Conservation (phyloP, 2,329 filamentous ascomycete genomes). For the Colletotrichum simmondsii region DNA sequence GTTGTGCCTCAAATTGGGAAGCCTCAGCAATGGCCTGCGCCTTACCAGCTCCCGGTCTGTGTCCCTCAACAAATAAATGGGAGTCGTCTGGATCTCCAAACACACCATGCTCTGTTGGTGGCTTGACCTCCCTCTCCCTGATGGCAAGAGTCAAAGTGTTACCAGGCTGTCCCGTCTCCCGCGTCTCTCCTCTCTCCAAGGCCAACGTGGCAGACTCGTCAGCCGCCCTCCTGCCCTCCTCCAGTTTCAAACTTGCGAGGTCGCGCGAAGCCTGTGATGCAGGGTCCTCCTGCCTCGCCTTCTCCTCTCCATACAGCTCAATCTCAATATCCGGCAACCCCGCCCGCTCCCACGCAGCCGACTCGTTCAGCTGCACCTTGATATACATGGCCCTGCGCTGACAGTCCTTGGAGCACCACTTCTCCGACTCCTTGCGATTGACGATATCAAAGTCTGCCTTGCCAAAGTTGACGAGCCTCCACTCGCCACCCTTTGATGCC, state of each 20-base stretch:
- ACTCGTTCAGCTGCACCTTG: constrained; percentile 87
- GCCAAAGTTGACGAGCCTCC: constrained; percentile 70
- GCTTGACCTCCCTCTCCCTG: constrained; percentile 59
- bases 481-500: constrained; percentile 69
- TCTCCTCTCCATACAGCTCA: constrained; percentile 75
- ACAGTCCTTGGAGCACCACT: constrained; percentile 88
- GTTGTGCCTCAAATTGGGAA: constrained; percentile 25
- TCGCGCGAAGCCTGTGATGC: constrained; percentile 48
- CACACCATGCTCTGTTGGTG: constrained; percentile 40
- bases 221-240: constrained; percentile 53
- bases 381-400: constrained; percentile 84
- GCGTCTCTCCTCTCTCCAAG: constrained; percentile 57
- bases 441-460: constrained; percentile 74
- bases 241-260: constrained; percentile 55
- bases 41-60: constrained; percentile 44
- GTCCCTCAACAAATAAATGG: constrained; percentile 63
- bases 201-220: constrained; percentile 57
- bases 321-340: constrained; percentile 67
- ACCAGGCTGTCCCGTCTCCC: constrained; percentile 3
- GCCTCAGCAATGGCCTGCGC: constrained; percentile 43
- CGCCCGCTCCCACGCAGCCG: constrained; percentile 85
- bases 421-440: constrained; percentile 77
- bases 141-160: constrained; percentile 60
- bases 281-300: constrained; percentile 55
- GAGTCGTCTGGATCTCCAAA: constrained; percentile 43